These are phyloP conservation scores for Sphagnum magellanicum DNA, from an alignment of 228 moss, liverwort and hornwort genomes.

Conservation along the genomic window DNA sequence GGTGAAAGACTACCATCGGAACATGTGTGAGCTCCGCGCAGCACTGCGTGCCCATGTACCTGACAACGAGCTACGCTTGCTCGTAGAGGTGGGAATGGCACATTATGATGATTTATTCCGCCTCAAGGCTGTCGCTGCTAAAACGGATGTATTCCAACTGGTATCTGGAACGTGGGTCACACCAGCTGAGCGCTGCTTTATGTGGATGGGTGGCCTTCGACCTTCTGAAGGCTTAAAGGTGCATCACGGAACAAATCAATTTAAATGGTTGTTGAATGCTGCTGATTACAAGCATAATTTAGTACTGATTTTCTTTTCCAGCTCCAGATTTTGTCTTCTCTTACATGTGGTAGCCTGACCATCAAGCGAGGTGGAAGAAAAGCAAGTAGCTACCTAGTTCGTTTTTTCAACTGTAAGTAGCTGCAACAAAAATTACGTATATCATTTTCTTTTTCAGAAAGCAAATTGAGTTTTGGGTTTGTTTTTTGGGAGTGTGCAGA, in stretches of 20 bases:
- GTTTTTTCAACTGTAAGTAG: too few species aligned
- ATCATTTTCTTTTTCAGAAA: too few species aligned
- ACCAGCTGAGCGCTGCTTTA: slow-evolving; percentile 94
- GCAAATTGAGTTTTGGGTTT: too few species aligned
- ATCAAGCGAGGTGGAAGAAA: too few species aligned
- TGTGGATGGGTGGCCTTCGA: slow-evolving; percentile 99
- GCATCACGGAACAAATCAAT: not conserved
- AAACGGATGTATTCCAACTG: slow-evolving; percentile 97
- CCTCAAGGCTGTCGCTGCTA: slow-evolving; percentile 88
- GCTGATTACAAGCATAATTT: not conserved
- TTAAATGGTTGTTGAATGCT: not conserved
- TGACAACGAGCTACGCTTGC: slow-evolving; percentile 47
- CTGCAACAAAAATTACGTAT: too few species aligned
- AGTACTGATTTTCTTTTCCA: too few species aligned
- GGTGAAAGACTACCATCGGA: slow-evolving; percentile 55
- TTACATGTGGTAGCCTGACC: too few species aligned
- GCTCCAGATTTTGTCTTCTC: too few species aligned
- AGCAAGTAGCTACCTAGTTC: too few species aligned
- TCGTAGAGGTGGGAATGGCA: slow-evolving; percentile 78
- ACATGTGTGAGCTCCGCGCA: slow-evolving; percentile 50
- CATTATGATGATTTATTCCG: slow-evolving; percentile 97
- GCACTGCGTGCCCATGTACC: slow-evolving; percentile 50
- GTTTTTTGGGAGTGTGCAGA: slow-evolving; percentile 38
- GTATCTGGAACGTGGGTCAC: slow-evolving; percentile 99
- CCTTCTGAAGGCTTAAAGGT: slow-evolving; percentile 95